Percentiles rank a stretch among this genome's conserved stretches.
phyloP scores from a whole-genome alignment of 352 stramenopile genomes.

The Peronospora farinosa region DNA sequence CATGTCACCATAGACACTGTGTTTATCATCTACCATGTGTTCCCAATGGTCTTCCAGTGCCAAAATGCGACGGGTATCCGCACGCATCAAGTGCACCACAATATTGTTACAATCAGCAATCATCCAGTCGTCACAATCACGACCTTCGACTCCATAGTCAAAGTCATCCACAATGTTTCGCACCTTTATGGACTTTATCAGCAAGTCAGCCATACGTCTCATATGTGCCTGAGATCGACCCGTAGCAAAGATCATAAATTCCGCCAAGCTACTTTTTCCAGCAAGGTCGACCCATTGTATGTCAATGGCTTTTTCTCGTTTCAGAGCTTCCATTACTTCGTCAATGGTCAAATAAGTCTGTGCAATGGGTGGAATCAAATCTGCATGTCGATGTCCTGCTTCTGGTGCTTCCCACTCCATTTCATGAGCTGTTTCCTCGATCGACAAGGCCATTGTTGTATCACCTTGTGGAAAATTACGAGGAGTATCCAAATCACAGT shows the following conservation, averaged over 20 bases:
- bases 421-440: conserved; percentile 3
- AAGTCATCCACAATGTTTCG: conserved; percentile 63
- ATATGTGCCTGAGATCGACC: conserved; percentile 79
- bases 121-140: conserved; percentile 90
- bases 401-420: conserved; percentile 64
- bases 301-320: conserved; percentile 69
- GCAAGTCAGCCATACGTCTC: conserved; percentile 82
- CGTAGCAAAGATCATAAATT: conserved; percentile 88
- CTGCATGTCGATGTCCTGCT: conserved; percentile 59
- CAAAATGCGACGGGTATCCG: conserved; percentile 67
- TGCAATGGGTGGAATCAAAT: conserved; percentile 59
- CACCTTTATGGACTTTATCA: conserved; percentile 82
- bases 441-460: neutral
- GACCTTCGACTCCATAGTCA: conserved; percentile 78
- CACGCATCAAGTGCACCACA: conserved; percentile 84
- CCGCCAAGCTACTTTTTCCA: conserved; percentile 74
- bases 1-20: conserved; percentile 74
- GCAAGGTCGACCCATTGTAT: conserved; percentile 69
- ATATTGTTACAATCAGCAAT: conserved; percentile 88
- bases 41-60: conserved; percentile 78
- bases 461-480: conserved; percentile 55
- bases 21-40: conserved; percentile 80
- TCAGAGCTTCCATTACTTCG: conserved; percentile 57
- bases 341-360: conserved; percentile 72
- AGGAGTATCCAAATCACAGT: conserved; percentile 68